phyloP scores from a whole-genome alignment of 768 basidiomycete species.

The Mycena filopes region DNA sequence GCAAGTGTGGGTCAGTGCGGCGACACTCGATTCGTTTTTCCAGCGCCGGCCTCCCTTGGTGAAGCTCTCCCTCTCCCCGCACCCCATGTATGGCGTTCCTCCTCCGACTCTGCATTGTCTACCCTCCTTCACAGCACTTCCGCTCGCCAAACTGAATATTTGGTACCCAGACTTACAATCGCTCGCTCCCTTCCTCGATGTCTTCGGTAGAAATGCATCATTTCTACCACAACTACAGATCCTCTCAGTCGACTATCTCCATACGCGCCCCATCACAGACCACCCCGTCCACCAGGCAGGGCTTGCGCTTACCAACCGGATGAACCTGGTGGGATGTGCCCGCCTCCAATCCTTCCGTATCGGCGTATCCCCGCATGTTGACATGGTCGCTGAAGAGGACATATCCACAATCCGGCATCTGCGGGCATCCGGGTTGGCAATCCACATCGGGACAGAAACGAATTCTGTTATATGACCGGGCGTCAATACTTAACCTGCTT shows the following conservation, averaged over 20 bases:
- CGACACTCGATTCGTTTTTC: neutral
- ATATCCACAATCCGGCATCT: neutral
- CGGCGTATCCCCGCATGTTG: neutral
- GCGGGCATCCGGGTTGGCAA: neutral
- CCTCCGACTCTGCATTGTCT: neutral
- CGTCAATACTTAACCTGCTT: no score
- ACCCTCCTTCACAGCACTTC: no score
- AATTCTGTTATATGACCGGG: neutral
- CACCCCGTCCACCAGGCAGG: no score
- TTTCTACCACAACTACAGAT: constrained; percentile 4
- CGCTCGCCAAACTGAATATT: constrained; percentile 12
- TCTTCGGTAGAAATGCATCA: neutral
- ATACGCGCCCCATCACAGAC: no score
- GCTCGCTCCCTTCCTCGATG: neutral
- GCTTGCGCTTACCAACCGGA: neutral
- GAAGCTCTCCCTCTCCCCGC: neutral
- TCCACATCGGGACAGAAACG: neutral
- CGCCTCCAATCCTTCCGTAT: neutral
- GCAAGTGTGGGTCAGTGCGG: neutral
- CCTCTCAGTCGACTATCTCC: neutral
- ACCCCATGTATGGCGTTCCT: neutral
- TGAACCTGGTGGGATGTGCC: neutral
- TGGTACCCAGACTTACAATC: neutral
- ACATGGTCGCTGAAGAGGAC: neutral
- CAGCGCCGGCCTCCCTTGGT: neutral